phyloP scores from a whole-genome alignment of 306 rosid species.

The Sindora glabra region DNA sequence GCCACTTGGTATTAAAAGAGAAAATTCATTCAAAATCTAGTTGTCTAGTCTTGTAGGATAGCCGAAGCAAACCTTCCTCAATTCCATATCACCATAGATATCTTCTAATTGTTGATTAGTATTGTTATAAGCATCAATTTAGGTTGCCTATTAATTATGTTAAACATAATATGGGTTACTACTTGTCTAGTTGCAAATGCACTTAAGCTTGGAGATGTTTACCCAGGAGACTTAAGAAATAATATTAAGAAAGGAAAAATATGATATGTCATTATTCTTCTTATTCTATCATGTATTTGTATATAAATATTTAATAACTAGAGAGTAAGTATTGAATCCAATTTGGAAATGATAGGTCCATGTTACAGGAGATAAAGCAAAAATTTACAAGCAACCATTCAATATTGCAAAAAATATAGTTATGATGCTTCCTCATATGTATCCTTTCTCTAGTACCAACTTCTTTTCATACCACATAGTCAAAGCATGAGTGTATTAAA shows the following conservation, averaged over 20 bases:
- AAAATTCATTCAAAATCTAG: constrained; percentile 30
- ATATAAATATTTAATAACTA: too few relatives aligned
- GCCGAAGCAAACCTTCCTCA: constrained; percentile 28
- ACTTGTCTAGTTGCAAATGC: constrained; percentile 27
- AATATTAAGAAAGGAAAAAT: background rate
- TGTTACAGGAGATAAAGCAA: background rate
- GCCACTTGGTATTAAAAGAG: constrained; percentile 37
- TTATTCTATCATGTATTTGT: background rate
- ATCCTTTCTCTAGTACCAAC: constrained; percentile 36
- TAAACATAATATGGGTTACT: constrained; percentile 25
- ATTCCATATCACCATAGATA: constrained; percentile 38
- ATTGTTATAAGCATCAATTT: constrained; percentile 10
- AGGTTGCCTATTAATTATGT: constrained; percentile 16
- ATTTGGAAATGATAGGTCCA: too few relatives aligned
- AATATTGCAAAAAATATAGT: constrained; percentile 30
- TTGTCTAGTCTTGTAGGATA: constrained; percentile 44
- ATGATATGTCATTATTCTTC: background rate
- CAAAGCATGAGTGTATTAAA: constrained; percentile 25
- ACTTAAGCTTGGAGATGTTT: constrained; percentile 25
- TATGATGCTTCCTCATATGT: constrained; percentile 34
- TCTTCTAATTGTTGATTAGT: too few relatives aligned
- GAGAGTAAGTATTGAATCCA: too few relatives aligned
- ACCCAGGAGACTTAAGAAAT: constrained; percentile 22
- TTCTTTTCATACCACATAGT: constrained; percentile 40
- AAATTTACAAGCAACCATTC: constrained; percentile 37